These are phyloP conservation scores for Cyberlindnera mrakii DNA, from an alignment of 805 yeast genomes.

Conservation along the genomic window DNA sequence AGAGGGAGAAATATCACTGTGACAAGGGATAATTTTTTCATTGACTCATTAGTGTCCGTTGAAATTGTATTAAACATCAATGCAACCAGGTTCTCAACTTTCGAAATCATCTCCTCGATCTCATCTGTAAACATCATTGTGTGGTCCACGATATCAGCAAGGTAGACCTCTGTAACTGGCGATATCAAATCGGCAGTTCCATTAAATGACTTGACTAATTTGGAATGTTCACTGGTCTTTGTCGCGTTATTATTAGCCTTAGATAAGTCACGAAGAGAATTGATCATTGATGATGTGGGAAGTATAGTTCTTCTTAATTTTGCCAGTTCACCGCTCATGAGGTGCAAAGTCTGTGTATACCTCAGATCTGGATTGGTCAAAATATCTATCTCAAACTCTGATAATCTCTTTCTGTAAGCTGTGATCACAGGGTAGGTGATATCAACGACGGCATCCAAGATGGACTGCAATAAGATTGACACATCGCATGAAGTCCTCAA, in stretches of 20 bases:
- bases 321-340: slow-evolving; percentile 48
- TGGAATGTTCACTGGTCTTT: neutral
- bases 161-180: slow-evolving; percentile 39
- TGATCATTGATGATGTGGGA: slow-evolving; percentile 42
- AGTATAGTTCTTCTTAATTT: slow-evolving; percentile 39
- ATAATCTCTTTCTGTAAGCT: slow-evolving; percentile 42
- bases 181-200: slow-evolving; percentile 25
- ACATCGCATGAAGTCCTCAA: slow-evolving; percentile 47
- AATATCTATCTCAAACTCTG: slow-evolving; percentile 47
- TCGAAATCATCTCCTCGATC: slow-evolving; percentile 46
- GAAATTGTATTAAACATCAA: slow-evolving; percentile 53
- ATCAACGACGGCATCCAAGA: slow-evolving; percentile 51
- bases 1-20: slow-evolving; percentile 55
- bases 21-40: slow-evolving; percentile 47
- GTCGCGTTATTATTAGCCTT: neutral
- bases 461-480: slow-evolving; percentile 45
- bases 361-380: slow-evolving; percentile 41
- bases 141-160: slow-evolving; percentile 54
- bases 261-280: slow-evolving; percentile 38
- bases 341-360: slow-evolving; percentile 47
- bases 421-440: slow-evolving; percentile 45
- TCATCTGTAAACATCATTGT: slow-evolving; percentile 45
- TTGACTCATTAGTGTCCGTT: slow-evolving; percentile 48
- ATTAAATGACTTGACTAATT: neutral
- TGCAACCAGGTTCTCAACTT: slow-evolving; percentile 44